Evolutionary conservation across 2,329 filamentous ascomycete species (phyloP).

Genomic region (Pyrenochaeta sp.): DNA sequence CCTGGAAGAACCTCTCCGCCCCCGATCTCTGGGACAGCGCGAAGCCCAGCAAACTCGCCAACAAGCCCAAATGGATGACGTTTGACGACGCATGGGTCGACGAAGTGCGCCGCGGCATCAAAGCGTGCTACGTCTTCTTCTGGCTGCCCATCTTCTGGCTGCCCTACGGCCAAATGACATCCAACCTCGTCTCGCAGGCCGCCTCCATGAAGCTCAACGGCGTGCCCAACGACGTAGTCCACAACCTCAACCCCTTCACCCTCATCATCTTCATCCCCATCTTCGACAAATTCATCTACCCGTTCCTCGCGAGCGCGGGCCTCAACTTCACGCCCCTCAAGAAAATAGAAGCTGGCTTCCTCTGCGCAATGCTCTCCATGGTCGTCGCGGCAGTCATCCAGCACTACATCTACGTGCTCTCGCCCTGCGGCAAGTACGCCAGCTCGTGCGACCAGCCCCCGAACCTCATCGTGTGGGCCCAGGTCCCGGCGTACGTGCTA

Average conservation of each 20-base stretch:
- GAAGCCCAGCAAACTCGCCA: conserved; percentile 67
- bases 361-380: conserved; percentile 69
- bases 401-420: conserved; percentile 61
- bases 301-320: conserved; percentile 66
- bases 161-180: conserved; percentile 70
- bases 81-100: conserved; percentile 84
- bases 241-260: conserved; percentile 77
- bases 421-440: conserved; percentile 49
- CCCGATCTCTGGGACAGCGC: conserved; percentile 54
- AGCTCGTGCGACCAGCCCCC: conserved; percentile 44
- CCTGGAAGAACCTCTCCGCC: conserved; percentile 57
- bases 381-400: conserved; percentile 64
- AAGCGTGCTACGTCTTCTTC: conserved; percentile 54
- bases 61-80: conserved; percentile 75
- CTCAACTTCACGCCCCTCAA: conserved; percentile 76
- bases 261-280: conserved; percentile 75
- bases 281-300: conserved; percentile 71
- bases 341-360: conserved; percentile 74
- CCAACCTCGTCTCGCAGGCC: conserved; percentile 63
- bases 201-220: conserved; percentile 62
- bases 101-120: conserved; percentile 33
- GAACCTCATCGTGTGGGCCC: conserved; percentile 60
- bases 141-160: conserved; percentile 57
- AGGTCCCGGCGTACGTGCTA: conserved; percentile 59
- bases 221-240: conserved; percentile 78